Base-by-base conservation (phyloP, 2,329 filamentous ascomycete species). In the Paracorniculantispora psalliotae region DNA sequence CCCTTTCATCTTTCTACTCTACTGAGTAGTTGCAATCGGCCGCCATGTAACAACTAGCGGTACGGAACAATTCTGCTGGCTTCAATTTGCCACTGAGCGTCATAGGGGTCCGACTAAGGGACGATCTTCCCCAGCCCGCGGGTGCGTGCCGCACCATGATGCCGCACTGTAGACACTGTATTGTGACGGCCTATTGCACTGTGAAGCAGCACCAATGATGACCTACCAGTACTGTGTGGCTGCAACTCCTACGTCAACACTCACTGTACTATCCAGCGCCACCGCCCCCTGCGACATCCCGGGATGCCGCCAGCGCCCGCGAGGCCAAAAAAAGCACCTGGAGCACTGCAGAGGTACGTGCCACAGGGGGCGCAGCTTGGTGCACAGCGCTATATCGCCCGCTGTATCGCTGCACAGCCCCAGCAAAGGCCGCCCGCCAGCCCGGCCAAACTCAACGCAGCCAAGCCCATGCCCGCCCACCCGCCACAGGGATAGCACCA, bases 1-100 rank as follows among this genome's bases (percentile, higher is more conserved):
- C 12, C 12, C 6, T 33, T 12, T 33, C 30, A 6, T 6, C 6
- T 33, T 33, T 12, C n/a, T n/a, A n/a, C n/a, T n/a, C n/a, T n/a
- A n/a, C n/a, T n/a, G n/a, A n/a, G n/a, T n/a, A n/a, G n/a, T n/a
- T n/a, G n/a, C n/a, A n/a, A n/a, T n/a, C n/a, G n/a, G n/a, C n/a
- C n/a, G n/a, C n/a, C n/a, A n/a, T n/a, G n/a, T n/a, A n/a, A n/a
- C n/a, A n/a, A n/a, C n/a, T n/a, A n/a, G n/a, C n/a, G n/a, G n/a
- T n/a, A n/a, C n/a, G n/a, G n/a, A n/a, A n/a, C n/a, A n/a, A n/a
- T n/a, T n/a, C n/a, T n/a, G n/a, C n/a, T n/a, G n/a, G n/a, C n/a
- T n/a, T n/a, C 26, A 55, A 48, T 49, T 57, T 49, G 54, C 54
- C 54, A 57, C 44, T 39, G 15, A n/a, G 44, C 33, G 44, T 57